phyloP scores from a whole-genome alignment of 2,329 filamentous ascomycete species.

The Keithomyces neogunnii region DNA sequence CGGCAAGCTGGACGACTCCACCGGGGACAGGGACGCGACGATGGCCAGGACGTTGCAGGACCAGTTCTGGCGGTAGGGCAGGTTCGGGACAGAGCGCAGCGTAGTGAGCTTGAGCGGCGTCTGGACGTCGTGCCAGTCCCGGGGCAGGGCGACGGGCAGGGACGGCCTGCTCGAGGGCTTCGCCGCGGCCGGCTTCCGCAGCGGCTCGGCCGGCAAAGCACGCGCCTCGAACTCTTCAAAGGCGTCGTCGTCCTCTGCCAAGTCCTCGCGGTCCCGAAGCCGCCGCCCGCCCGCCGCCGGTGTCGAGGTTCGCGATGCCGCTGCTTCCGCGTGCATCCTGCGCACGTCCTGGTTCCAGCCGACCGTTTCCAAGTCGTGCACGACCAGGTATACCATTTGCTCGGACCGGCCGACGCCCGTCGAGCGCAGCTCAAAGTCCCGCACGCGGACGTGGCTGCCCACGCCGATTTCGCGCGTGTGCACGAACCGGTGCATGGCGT shows the following conservation, averaged over 20 bases:
- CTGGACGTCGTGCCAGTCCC: conserved; percentile 31
- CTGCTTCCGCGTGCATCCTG: conserved; percentile 8
- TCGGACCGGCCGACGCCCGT: conserved; percentile 7
- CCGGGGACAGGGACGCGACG: conserved; percentile 35
- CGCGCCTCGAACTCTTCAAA: conserved; percentile 30
- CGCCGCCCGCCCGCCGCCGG: not conserved
- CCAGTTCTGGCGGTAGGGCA: conserved; percentile 52
- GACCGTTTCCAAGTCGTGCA: conserved; percentile 35
- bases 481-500: conserved; percentile 39
- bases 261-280: not conserved
- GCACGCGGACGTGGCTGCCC: conserved; percentile 41
- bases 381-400: conserved; percentile 35
- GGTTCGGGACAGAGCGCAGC: conserved; percentile 38
- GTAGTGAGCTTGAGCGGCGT: conserved; percentile 43
- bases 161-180: not conserved
- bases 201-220: conserved; percentile 14
- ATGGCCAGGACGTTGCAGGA: conserved; percentile 46
- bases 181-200: not conserved
- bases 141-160: conserved; percentile 28
- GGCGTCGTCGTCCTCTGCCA: conserved; percentile 21
- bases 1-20: conserved; percentile 40
- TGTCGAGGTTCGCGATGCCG: no score
- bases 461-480: conserved; percentile 34
- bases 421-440: conserved; percentile 28
- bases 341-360: conserved; percentile 39